Conservation (phyloP, 306 rosid genomes). For the Vigna angularis region DNA sequence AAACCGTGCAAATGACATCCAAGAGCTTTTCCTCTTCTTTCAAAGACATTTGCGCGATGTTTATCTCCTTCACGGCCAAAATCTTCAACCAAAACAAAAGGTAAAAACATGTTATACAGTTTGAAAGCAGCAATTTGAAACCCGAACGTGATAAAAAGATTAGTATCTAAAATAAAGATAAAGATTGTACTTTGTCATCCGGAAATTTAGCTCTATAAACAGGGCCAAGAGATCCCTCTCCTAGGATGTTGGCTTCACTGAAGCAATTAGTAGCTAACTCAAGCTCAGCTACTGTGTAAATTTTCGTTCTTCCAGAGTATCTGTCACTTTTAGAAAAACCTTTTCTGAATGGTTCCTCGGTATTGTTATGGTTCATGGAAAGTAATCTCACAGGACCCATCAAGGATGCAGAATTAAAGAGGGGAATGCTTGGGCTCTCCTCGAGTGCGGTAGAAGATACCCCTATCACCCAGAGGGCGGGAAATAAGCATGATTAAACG, state of each 20-base stretch:
- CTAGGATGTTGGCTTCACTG: conserved; percentile 63
- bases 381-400: conserved; percentile 56
- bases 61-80: conserved; percentile 74
- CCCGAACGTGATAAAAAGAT: conserved; percentile 1
- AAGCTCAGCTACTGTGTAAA: conserved; percentile 70
- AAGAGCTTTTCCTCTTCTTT: conserved; percentile 71
- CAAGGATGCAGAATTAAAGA: conserved; percentile 52
- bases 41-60: conserved; percentile 57
- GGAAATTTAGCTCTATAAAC: conserved; percentile 81
- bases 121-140: conserved; percentile 17
- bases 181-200: conserved; percentile 67
- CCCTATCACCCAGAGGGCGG: conserved; percentile 38
- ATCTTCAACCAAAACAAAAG: conserved; percentile 43
- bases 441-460: conserved; percentile 48
- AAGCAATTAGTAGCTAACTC: conserved; percentile 77
- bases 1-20: conserved; percentile 73
- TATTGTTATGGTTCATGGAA: conserved; percentile 49
- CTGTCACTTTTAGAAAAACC: conserved; percentile 58
- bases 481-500: conserved; percentile 2
- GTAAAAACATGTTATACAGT: conserved; percentile 1
- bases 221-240: conserved; percentile 84
- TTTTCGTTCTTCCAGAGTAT: conserved; percentile 57
- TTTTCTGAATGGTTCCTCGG: conserved; percentile 53
- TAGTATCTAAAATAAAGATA: conserved; percentile 16
- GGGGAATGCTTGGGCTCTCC: conserved; percentile 53